These are phyloP conservation scores for Cutaneotrichosporon cyanovorans DNA, from an alignment of 1,284 basidiomycete genomes.

Conservation along the genomic window DNA sequence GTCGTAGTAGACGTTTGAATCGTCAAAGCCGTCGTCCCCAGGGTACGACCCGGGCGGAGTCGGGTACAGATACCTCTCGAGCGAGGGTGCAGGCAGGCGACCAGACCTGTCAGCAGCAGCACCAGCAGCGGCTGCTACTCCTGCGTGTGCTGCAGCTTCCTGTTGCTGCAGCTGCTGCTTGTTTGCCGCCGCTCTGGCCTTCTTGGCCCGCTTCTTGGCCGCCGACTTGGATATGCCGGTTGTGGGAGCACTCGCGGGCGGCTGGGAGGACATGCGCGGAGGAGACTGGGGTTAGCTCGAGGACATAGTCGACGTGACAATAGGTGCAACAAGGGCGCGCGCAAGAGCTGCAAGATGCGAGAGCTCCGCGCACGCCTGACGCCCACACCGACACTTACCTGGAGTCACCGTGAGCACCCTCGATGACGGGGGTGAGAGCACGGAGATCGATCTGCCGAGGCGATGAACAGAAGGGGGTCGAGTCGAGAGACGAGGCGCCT, in stretches of 20 bases:
- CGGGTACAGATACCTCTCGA: neutral
- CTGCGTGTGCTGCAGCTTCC: too few species aligned
- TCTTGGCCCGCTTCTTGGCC: conserved; percentile 44
- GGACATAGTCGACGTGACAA: neutral
- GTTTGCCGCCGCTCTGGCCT: conserved; percentile 28
- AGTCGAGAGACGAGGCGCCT: neutral
- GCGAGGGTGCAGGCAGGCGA: neutral
- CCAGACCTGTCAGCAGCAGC: conserved; percentile 1
- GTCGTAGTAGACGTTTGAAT: conserved; percentile 7
- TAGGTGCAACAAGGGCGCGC: neutral
- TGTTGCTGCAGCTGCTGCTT: conserved; percentile 1
- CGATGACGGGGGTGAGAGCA: conserved; percentile 13
- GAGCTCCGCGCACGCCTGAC: neutral
- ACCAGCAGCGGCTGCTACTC: conserved; percentile 2
- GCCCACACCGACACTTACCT: conserved; percentile 8
- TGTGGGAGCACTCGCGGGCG: conserved; percentile 21
- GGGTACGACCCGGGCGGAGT: conserved; percentile 12
- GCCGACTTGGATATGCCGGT: conserved; percentile 41
- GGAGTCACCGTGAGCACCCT: conserved; percentile 23
- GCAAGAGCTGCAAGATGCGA: neutral
- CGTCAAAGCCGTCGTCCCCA: conserved; percentile 3
- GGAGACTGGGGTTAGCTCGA: conserved; percentile 12
- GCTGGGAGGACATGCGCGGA: conserved; percentile 33
- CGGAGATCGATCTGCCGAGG: conserved; percentile 4
- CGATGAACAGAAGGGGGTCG: neutral